Evolutionary conservation across 768 basidiomycete species (phyloP).

Genomic region (Omphalotus guepiniiformis): DNA sequence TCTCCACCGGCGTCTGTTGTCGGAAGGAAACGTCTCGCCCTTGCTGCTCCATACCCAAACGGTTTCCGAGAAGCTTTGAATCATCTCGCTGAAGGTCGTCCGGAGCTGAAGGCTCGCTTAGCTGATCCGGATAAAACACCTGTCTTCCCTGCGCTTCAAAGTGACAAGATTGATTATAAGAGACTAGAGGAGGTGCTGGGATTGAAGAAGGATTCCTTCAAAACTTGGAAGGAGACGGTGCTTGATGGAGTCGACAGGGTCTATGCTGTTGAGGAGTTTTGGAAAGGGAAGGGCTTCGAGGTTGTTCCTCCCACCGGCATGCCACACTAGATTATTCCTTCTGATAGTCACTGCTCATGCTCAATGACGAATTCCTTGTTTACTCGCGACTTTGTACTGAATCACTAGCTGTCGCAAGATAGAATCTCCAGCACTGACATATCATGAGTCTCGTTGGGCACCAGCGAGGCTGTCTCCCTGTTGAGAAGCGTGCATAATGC

Average conservation of each 20-base stretch:
- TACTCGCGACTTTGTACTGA: too few relatives aligned
- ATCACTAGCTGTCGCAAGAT: too few relatives aligned
- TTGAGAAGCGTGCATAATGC: too few relatives aligned
- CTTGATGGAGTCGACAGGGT: slow-evolving; percentile 14
- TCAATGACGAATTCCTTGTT: too few relatives aligned
- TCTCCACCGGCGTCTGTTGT: slow-evolving; percentile 7
- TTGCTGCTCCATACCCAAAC: slow-evolving; percentile 5
- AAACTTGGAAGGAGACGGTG: slow-evolving; percentile 15
- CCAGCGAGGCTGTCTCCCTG: too few relatives aligned
- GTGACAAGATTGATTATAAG: background rate
- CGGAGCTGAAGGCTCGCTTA: slow-evolving; percentile 11
- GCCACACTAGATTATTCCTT: slow-evolving; percentile 16
- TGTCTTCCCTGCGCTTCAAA: background rate
- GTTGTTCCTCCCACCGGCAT: slow-evolving; percentile 10
- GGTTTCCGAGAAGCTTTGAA: slow-evolving; percentile 12
- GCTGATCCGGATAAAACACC: slow-evolving; percentile 9
- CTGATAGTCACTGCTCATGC: too few relatives aligned
- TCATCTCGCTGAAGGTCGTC: slow-evolving; percentile 11
- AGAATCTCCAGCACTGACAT: too few relatives aligned
- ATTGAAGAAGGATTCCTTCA: slow-evolving; percentile 4
- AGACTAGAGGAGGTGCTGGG: slow-evolving; percentile 7
- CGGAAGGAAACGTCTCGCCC: slow-evolving; percentile 8
- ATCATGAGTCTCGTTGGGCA: too few relatives aligned
- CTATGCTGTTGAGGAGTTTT: slow-evolving; percentile 11
- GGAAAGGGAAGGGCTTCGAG: slow-evolving; percentile 14